Base-by-base conservation (phyloP, 345 rosid genomes). In the Eucalyptus cloeziana region DNA sequence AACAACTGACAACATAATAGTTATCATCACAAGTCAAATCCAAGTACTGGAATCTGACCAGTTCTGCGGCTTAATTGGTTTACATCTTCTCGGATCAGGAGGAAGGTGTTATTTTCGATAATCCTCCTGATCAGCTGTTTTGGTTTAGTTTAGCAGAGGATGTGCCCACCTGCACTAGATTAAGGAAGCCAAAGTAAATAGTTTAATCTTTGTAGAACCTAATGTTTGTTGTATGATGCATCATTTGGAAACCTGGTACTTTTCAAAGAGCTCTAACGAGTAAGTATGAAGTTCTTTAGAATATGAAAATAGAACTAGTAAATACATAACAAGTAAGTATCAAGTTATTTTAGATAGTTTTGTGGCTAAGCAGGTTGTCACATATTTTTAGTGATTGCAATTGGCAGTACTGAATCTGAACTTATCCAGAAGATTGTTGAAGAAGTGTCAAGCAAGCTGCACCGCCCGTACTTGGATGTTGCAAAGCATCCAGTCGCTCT, bases 361-460 rank as follows among this genome's bases (percentile, higher is more conserved):
- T 50, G 9, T 37, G 64, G 44, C 30, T 58, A 17, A 0, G 33
- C 10, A 1, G 10, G 40, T 6, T 31, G 62, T 86, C 64, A 5
- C n/a, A 14, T 40, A 10, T 31, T 22, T 49, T 21, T 33, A 12
- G 14, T 86, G 13, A 16, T 85, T 56, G 25, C 47, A 85, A 45
- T 21, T 87, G 56, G 87, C 80, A 90, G 91, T 45, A 13, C 19
- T 49, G 91, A 90, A 83, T 49, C 88, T 11, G 76, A 90, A 67
- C 45, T 85, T 22, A 49, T 89, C 60, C 33, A 58, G 60, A 87
- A 22, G 25, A 87, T 89, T 17, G 88, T 89, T 71, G 91, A 88
- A 88, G 91, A 90, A 43, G 87, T 87, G 22, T 86, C 87, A 5
- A 87, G 91, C 47, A 90, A 90, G 69, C 58, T 90, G 8, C 50